phyloP scores from a whole-genome alignment of 2,329 filamentous ascomycete genomes.

The Fusarium musae region DNA sequence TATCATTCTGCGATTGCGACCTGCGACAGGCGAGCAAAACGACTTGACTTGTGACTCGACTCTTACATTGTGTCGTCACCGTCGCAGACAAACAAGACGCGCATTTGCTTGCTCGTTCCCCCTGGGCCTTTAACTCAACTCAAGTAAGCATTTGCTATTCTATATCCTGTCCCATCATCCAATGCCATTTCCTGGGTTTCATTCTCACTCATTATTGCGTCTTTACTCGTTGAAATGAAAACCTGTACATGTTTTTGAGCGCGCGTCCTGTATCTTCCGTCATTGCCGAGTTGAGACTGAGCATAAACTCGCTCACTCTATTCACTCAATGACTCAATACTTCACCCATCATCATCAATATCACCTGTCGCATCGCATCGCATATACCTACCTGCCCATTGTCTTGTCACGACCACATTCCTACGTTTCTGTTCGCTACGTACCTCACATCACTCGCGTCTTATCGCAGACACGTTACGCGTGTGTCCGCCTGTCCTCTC shows the following conservation, averaged over 20 bases:
- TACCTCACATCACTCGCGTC: conserved; percentile 10
- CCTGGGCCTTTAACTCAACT: conserved; percentile 1
- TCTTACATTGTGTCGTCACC: conserved; percentile 38
- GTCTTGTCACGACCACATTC: conserved; percentile 2
- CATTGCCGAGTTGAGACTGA: conserved; percentile 25
- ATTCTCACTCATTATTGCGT: background rate
- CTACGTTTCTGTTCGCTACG: conserved; percentile 8
- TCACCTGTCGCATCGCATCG: background rate
- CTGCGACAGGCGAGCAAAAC: conserved; percentile 13
- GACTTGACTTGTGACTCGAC: conserved; percentile 3
- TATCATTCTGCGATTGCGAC: conserved; percentile 19
- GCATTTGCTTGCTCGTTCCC: conserved; percentile 30
- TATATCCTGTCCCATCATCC: background rate
- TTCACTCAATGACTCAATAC: conserved; percentile 8
- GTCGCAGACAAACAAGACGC: conserved; percentile 29
- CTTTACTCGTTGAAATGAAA: background rate
- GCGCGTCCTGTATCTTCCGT: conserved; percentile 33
- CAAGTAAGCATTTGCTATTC: conserved; percentile 27
- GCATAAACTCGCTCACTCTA: conserved; percentile 3
- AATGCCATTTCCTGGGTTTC: background rate
- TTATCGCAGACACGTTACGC: conserved; percentile 20
- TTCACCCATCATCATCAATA: background rate
- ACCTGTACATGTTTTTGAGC: conserved; percentile 18
- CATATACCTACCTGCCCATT: background rate
- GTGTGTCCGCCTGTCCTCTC: background rate